Percentiles rank a stretch among this genome's conserved stretches.
These are phyloP conservation scores for Pleurotus djamor DNA, from an alignment of 768 basidiomycete species.

Conservation along the genomic window DNA sequence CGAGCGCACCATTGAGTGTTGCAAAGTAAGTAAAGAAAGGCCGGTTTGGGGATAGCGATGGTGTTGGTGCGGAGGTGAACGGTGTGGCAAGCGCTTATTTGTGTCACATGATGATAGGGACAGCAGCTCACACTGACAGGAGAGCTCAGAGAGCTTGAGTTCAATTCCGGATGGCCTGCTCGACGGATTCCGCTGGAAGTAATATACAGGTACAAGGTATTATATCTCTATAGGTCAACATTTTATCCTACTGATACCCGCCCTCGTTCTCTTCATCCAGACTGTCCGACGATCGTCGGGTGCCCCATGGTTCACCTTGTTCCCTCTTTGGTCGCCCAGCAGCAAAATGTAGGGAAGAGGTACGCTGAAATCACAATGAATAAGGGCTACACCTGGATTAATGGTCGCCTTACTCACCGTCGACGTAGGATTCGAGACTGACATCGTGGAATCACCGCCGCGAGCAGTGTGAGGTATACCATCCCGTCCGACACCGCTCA, in stretches of 20 bases:
- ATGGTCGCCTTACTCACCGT: no score
- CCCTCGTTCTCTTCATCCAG: not conserved
- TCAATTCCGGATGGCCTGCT: no score
- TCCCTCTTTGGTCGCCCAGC: not conserved
- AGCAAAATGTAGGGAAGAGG: not conserved
- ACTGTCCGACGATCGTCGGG: not conserved
- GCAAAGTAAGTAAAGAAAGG: not conserved
- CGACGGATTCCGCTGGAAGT: no score
- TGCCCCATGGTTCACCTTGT: not conserved
- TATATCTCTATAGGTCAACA: no score
- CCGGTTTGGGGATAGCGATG: not conserved
- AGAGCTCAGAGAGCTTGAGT: no score
- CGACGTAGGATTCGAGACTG: no score
- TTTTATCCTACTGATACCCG: no score
- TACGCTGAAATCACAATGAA: not conserved
- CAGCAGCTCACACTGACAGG: no score
- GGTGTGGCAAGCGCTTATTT: not conserved
- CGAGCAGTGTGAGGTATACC: no score
- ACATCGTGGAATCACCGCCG: no score
- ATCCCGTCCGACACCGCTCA: not conserved
- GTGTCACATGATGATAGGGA: not conserved
- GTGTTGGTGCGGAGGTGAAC: not conserved
- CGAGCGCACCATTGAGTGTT: not conserved
- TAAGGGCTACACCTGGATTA: not conserved
- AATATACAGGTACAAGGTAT: no score